Conservation (phyloP, 2,329 filamentous ascomycete species). For the Fusarium sp. region DNA sequence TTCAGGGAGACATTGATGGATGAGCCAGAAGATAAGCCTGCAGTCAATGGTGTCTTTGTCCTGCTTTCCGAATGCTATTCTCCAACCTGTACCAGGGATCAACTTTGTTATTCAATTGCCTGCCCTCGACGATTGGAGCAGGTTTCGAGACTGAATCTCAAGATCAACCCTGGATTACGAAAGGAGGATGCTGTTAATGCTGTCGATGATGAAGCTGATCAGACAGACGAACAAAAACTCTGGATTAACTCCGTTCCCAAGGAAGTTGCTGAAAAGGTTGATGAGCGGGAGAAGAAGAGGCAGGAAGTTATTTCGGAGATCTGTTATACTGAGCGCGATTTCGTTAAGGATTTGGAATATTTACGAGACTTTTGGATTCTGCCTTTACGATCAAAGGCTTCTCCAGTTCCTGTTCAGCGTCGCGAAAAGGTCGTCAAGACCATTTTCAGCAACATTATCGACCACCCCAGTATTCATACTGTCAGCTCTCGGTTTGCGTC, state of each 20-base stretch:
- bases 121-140: slow-evolving; percentile 94
- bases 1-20: slow-evolving; percentile 94
- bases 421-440: slow-evolving; percentile 91
- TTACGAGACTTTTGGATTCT: slow-evolving; percentile 98
- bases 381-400: slow-evolving; percentile 80
- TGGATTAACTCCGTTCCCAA: slow-evolving; percentile 99
- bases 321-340: slow-evolving; percentile 98
- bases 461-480: slow-evolving; percentile 79
- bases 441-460: slow-evolving; percentile 95
- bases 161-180: slow-evolving; percentile 87
- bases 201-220: slow-evolving; percentile 82
- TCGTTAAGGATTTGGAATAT: slow-evolving; percentile 98
- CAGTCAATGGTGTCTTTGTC: slow-evolving; percentile 95
- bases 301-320: slow-evolving; percentile 98
- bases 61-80: slow-evolving; percentile 97
- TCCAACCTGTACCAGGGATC: slow-evolving; percentile 93
- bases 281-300: slow-evolving; percentile 92
- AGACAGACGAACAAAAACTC: slow-evolving; percentile 94
- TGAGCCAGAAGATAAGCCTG: slow-evolving; percentile 72
- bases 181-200: slow-evolving; percentile 63
- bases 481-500: slow-evolving; percentile 91
- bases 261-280: slow-evolving; percentile 88
- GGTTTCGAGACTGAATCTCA: slow-evolving; percentile 91
- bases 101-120: slow-evolving; percentile 96
- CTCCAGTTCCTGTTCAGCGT: slow-evolving; percentile 86